Conservation (phyloP, 1,284 basidiomycete species). For the Cutaneotrichosporon arboriforme region DNA sequence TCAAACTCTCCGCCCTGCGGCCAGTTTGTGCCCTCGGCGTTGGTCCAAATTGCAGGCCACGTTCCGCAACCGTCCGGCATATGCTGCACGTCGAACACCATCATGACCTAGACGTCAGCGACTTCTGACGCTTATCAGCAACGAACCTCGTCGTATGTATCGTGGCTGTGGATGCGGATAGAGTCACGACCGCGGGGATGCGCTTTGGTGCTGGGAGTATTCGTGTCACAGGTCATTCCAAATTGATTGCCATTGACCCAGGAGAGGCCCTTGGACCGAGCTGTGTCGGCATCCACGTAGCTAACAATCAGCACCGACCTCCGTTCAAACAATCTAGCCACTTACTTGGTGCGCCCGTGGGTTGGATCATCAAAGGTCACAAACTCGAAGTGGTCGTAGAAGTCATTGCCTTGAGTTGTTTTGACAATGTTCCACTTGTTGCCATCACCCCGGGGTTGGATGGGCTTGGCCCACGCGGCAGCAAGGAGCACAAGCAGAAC, state of each 20-base stretch:
- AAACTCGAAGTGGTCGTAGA: conserved; percentile 4
- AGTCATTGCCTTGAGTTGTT: conserved; percentile 5
- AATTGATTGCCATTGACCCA: conserved; percentile 8
- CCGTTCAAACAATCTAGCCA: neutral
- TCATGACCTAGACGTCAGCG: conserved; percentile 3
- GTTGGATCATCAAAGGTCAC: conserved; percentile 11
- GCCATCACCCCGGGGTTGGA: too few relatives aligned
- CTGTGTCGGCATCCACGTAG: conserved; percentile 4
- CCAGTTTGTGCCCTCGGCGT: conserved; percentile 57
- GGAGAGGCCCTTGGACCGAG: neutral
- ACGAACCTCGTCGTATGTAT: conserved; percentile 39
- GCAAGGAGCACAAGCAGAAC: neutral
- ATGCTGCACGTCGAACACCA: conserved; percentile 43
- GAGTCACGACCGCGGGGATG: conserved; percentile 38
- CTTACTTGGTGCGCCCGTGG: conserved; percentile 9
- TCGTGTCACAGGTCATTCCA: conserved; percentile 36
- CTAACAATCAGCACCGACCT: neutral
- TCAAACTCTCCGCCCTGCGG: conserved; percentile 74
- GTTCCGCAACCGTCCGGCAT: conserved; percentile 46
- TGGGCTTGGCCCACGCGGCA: too few relatives aligned
- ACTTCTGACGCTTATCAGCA: neutral
- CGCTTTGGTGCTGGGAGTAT: conserved; percentile 12
- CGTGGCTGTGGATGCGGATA: conserved; percentile 39
- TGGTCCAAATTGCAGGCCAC: conserved; percentile 66
- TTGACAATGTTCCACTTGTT: neutral